These are phyloP conservation scores for Nakataea oryzae DNA, from an alignment of 2,329 filamentous ascomycete genomes.

Conservation along the genomic window DNA sequence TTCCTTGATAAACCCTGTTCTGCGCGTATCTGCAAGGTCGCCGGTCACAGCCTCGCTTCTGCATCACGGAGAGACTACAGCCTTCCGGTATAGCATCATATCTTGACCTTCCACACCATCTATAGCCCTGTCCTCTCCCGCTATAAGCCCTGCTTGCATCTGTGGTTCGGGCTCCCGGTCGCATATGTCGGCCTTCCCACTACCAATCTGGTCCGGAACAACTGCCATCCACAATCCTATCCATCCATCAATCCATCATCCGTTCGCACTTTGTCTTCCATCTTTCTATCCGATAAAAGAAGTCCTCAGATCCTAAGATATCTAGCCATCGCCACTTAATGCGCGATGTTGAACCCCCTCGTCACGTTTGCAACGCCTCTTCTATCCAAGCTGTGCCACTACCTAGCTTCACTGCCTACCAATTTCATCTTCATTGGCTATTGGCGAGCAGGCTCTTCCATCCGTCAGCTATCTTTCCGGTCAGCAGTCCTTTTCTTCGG, in stretches of 20 bases:
- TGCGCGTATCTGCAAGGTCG: background rate
- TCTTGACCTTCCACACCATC: background rate
- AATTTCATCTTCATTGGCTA: background rate
- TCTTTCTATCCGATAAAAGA: background rate
- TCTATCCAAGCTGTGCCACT: background rate
- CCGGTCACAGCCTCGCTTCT: background rate
- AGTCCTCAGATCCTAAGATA: too few species aligned
- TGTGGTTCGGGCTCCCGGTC: background rate
- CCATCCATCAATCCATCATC: background rate
- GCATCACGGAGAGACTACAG: background rate
- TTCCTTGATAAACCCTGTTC: background rate
- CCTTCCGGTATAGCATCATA: background rate
- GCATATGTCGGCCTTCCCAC: background rate
- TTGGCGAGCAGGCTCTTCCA: background rate
- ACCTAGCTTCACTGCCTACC: background rate
- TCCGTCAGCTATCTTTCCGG: background rate
- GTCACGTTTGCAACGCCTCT: background rate
- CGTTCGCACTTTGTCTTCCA: background rate
- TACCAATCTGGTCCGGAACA: background rate
- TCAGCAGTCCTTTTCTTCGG: background rate
- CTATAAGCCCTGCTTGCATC: background rate
- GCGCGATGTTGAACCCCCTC: background rate
- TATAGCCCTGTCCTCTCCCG: background rate
- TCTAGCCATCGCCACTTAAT: too few species aligned
- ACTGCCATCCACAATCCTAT: background rate